Conservation (phyloP, 2,329 filamentous ascomycete species). For the Metarhizium humberi region DNA sequence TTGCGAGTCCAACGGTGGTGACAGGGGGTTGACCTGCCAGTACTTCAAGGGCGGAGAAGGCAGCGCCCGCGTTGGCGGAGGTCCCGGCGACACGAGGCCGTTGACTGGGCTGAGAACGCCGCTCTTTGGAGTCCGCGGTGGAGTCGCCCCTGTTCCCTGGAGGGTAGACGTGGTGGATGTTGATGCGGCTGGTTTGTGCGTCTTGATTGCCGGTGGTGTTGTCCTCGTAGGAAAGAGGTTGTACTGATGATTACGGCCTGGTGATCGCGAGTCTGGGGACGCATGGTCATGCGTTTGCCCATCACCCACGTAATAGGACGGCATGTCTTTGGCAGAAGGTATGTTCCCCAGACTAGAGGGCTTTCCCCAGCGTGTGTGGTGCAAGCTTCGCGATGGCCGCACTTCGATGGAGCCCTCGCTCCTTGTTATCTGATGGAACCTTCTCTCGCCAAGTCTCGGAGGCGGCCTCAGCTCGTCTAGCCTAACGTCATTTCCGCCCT, state of each 20-base stretch:
- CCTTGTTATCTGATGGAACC: neutral
- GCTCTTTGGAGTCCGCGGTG: neutral
- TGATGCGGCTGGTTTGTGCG: neutral
- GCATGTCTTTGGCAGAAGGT: neutral
- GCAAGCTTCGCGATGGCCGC: neutral
- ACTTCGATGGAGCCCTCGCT: neutral
- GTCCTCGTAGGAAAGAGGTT: neutral
- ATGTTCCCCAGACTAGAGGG: neutral
- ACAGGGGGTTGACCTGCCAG: constrained; percentile 5
- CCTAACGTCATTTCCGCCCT: neutral
- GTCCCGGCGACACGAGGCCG: constrained; percentile 19
- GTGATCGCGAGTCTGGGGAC: neutral
- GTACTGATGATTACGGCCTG: neutral
- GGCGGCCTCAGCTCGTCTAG: neutral
- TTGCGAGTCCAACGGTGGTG: neutral
- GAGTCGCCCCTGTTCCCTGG: neutral
- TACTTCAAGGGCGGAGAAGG: constrained; percentile 19
- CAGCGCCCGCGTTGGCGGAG: constrained; percentile 36
- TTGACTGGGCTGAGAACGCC: neutral
- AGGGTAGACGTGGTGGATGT: neutral
- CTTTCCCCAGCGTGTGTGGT: neutral
- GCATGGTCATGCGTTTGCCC: neutral
- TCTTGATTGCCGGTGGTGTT: neutral
- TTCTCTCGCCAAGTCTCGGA: neutral
- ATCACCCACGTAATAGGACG: neutral